Base-by-base conservation (phyloP, 176 grass and related monocot genomes). In the Carex scoparia region DNA sequence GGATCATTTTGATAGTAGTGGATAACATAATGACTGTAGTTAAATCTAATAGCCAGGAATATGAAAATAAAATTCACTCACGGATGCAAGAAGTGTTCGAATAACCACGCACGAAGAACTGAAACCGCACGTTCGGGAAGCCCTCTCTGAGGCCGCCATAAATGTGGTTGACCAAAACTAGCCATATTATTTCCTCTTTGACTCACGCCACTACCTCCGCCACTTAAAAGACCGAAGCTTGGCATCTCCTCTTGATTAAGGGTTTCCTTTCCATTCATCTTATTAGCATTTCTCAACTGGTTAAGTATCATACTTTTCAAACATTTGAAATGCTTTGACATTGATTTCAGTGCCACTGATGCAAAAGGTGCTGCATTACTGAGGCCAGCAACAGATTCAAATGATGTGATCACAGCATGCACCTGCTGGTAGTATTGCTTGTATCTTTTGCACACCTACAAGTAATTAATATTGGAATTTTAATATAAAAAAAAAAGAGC, bases 261-360 rank as follows among this genome's bases (percentile, higher is more conserved):
- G 11, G 81, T 84, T 67, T 94, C 90, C 63, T 90, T 90, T 37
- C 85, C 62, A 0, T 86, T 49, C 2, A 81, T 65, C 86, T 90
- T 97, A 40, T 71, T 94, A 0, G 88, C 87, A 80, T 85, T 88
- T 1, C 89, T 87, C 27, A 97, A 38, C 69, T 97, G 94, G 65
- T 64, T 94, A 61, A 89, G 81, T 79, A 97, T 94, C 61, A 79
- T 92, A 61, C 84, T 83, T 79, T 94, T 97, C 2, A 97, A 61
- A 19, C 85, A 92, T 61, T 88, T 94, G 90, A 97, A 97, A 59
- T 97, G 94, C 88, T 97, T 97, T 0, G 92, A 87, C 94, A 97
- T 94, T 2, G 88, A 79, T 65, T 87, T 84, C 10, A 97, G 90
- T 18, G 91, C 94, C 31, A 94, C 86, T 3, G 91, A 89, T 44